Conservation (phyloP, 352 stramenopile genomes). For the Elongisporangium senticosum region DNA sequence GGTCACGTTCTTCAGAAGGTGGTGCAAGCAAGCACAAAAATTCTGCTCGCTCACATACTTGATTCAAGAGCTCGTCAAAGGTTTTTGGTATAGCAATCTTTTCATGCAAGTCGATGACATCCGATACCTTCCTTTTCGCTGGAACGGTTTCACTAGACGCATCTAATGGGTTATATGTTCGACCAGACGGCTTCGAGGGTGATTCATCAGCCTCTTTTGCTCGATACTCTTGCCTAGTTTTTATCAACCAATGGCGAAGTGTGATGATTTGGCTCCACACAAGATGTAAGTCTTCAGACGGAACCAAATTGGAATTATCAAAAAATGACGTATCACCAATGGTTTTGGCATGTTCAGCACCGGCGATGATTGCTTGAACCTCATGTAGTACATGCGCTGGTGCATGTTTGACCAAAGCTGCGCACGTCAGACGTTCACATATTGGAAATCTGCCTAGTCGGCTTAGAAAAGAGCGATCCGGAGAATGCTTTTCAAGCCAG, state of each 20-base stretch:
- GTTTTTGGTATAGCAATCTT: constrained; percentile 52
- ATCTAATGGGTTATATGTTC: neutral
- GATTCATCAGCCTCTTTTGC: constrained; percentile 48
- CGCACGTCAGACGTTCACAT: constrained; percentile 67
- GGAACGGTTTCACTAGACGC: neutral
- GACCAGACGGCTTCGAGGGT: neutral
- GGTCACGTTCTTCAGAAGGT: constrained; percentile 62
- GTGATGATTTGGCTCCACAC: constrained; percentile 81
- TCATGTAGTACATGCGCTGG: constrained; percentile 72
- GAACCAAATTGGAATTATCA: constrained; percentile 49
- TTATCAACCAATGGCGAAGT: constrained; percentile 83
- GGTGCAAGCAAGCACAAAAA: constrained; percentile 76
- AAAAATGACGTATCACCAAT: constrained; percentile 13
- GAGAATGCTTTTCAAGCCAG: constrained; percentile 71
- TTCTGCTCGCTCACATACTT: constrained; percentile 60
- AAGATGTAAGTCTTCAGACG: constrained; percentile 61
- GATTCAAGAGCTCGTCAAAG: constrained; percentile 61
- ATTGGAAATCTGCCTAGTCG: constrained; percentile 63
- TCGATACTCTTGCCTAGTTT: constrained; percentile 71
- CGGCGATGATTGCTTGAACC: constrained; percentile 65
- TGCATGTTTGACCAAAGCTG: constrained; percentile 75
- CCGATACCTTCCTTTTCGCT: constrained; percentile 7
- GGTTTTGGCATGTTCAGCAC: constrained; percentile 18
- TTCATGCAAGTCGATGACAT: constrained; percentile 44
- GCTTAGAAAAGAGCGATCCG: constrained; percentile 75